These are phyloP conservation scores for Aegilops sharonensis DNA, from an alignment of 176 grass and related monocot species.

Conservation along the genomic window DNA sequence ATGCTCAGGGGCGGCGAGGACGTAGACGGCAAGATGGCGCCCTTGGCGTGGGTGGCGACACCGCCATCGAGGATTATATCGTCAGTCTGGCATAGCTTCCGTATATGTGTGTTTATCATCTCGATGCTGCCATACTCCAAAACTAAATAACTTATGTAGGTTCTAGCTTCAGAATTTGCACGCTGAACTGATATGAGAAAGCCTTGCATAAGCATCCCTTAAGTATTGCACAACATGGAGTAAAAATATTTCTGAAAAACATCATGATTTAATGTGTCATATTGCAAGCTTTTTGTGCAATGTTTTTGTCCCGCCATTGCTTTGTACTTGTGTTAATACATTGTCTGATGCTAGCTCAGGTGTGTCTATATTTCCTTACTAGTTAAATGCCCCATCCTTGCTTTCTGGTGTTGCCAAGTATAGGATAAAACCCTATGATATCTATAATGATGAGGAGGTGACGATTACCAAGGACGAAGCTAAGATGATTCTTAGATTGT, in stretches of 20 bases:
- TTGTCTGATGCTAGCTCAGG: background rate
- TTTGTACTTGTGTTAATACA: slow-evolving; percentile 13
- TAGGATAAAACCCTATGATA: slow-evolving; percentile 83
- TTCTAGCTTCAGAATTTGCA: background rate
- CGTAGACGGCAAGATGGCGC: too few relatives aligned
- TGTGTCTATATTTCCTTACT: background rate
- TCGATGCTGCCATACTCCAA: background rate
- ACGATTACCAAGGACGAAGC: slow-evolving; percentile 84
- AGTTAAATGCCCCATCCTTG: slow-evolving; percentile 1
- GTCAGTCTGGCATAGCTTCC: too few relatives aligned
- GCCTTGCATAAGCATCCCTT: background rate
- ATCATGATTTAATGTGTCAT: background rate
- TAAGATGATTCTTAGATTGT: slow-evolving; percentile 74
- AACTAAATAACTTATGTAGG: background rate
- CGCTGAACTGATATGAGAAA: background rate
- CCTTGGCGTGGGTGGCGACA: too few relatives aligned
- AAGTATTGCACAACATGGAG: background rate
- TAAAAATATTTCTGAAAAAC: background rate
- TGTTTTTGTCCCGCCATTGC: background rate
- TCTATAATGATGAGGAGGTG: slow-evolving; percentile 94
- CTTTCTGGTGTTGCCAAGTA: slow-evolving; percentile 9
- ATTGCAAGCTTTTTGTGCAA: background rate
- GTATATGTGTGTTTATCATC: too few relatives aligned
- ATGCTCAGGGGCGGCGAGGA: too few relatives aligned
- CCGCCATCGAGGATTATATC: too few relatives aligned